phyloP scores from a whole-genome alignment of 805 yeast genomes.

The Metschnikowia proteae region DNA sequence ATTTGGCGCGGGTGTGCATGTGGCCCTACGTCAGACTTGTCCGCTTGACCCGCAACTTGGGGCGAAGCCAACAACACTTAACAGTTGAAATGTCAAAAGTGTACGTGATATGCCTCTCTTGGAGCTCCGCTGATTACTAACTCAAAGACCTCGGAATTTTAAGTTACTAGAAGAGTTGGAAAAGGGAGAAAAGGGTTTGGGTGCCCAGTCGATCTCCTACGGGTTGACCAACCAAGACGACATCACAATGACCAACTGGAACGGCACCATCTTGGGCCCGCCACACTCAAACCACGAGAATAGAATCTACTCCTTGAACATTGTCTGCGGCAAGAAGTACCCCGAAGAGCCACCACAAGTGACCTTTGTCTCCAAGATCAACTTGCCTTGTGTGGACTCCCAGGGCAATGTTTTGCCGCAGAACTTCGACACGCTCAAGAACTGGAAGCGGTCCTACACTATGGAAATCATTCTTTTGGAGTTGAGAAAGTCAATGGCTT shows the following conservation, averaged over 20 bases:
- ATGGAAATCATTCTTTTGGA: constrained; percentile 93
- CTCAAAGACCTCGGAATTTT: constrained; percentile 80
- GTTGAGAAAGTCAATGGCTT: constrained; percentile 81
- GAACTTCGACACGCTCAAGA: constrained; percentile 62
- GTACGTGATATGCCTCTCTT: constrained; percentile 28
- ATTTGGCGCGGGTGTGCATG: constrained; percentile 7
- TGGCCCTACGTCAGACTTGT: constrained; percentile 1
- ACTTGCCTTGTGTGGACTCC: constrained; percentile 84
- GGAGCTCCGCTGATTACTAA: constrained; percentile 10
- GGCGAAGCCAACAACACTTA: not conserved
- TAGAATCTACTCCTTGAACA: constrained; percentile 79
- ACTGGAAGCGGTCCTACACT: constrained; percentile 87
- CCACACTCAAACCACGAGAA: constrained; percentile 89
- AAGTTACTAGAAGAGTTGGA: constrained; percentile 93
- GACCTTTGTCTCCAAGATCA: constrained; percentile 75
- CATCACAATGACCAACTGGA: constrained; percentile 92
- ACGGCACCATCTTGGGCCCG: constrained; percentile 96
- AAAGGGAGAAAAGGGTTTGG: constrained; percentile 96
- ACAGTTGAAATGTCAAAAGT: constrained; percentile 40
- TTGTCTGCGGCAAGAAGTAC: constrained; percentile 78
- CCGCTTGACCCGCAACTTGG: constrained; percentile 2
- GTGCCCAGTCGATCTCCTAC: constrained; percentile 94
- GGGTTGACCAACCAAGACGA: constrained; percentile 90
- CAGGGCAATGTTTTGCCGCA: constrained; percentile 47
- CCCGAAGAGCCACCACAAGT: constrained; percentile 90